Evolutionary conservation across 2,329 filamentous ascomycete species (phyloP), one percentile per base, ranked within the genome.

Genomic region (Diaporthe aspalathi): DNA sequence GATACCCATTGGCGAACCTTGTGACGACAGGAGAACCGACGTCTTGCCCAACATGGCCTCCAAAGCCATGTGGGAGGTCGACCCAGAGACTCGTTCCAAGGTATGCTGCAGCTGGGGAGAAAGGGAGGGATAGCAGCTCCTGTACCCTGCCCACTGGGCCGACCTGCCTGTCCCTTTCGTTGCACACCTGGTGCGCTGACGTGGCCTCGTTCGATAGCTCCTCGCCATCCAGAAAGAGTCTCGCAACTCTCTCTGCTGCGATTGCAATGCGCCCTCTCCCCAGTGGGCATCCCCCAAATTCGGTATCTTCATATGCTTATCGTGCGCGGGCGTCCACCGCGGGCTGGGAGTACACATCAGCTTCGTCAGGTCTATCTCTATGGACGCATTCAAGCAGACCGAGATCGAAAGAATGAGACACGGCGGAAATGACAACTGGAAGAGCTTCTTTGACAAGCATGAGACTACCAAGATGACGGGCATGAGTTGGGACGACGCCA

Each of bases 201-300:
- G 50, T 65, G 60, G 60, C 60, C 27, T 38, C 71, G 67, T 73
- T 70, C 74, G 72, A 73, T 81, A 97, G 94, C 91, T 99, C 80
- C 90, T 94, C 75, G 90, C 94, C 73, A 94, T 98, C 76, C 95
- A 97, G 82, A 97, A 97, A 82, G 92, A 92, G 76, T 92, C 94
- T 76, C 91, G 92, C 76, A 99, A 99, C 83, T 94, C 93, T 80
- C 84, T 90, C 77, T 99, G 96, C 86, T 95, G 95, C 85, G 96
- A 99, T 84, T 99, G 96, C 87, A 91, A 91, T 80, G 95, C 96
- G 54, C 95, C 96, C 27, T 97, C 94, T 77, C 96, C 96, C 74
- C 96, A 99, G 92, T 99, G 96, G 96, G 95, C 96, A 76, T 88
- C 94, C 47, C 96, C 96, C 75, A 99, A 99, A 83, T 97, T 99